Conservation (phyloP, 202 grass and related monocot genomes). For the Brachypodium distachyon region DNA sequence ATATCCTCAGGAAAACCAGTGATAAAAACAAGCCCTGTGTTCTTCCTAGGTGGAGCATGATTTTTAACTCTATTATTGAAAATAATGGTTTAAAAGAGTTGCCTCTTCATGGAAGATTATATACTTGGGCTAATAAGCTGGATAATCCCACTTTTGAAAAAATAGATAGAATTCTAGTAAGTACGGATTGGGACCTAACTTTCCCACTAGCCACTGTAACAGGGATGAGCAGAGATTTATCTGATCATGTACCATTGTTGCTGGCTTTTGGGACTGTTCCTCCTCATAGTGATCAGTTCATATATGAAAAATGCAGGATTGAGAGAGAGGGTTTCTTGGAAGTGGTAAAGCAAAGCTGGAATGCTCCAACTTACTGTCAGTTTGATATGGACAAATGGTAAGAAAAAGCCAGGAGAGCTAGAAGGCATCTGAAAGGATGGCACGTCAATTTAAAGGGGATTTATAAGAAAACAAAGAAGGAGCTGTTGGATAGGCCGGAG, state of each 20-base stretch:
- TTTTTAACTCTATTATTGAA: background rate
- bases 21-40: background rate
- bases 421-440: background rate
- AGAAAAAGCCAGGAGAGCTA: background rate
- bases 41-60: too few species aligned
- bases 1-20: too few species aligned
- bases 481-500: too few species aligned
- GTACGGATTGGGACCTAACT: background rate
- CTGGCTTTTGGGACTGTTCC: background rate
- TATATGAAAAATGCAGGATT: background rate
- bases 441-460: background rate
- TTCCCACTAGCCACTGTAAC: background rate
- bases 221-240: background rate
- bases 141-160: background rate
- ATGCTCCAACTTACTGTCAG: background rate
- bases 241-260: background rate
- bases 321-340: background rate
- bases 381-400: too few species aligned
- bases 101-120: background rate
- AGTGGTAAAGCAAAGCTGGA: background rate
- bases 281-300: background rate
- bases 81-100: background rate
- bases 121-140: background rate
- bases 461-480: too few species aligned
- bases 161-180: background rate